phyloP scores from a whole-genome alignment of 352 stramenopile genomes.

The Globisporangium cylindrosporum region DNA sequence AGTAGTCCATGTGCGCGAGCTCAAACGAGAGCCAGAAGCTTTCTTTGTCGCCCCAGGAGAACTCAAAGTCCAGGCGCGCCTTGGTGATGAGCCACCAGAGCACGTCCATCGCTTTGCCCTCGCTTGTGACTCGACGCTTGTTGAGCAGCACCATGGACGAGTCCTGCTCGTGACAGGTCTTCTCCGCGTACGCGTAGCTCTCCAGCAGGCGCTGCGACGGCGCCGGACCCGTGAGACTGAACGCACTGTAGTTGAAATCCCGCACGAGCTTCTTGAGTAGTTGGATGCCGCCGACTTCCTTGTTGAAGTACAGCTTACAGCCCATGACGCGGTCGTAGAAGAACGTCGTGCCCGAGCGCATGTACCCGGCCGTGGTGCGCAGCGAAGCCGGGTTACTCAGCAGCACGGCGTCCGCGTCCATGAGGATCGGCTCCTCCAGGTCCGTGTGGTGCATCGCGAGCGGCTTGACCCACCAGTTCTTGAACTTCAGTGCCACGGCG shows the following conservation, averaged over 20 bases:
- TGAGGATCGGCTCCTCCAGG: conserved; percentile 39
- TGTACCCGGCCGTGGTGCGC: conserved; percentile 35
- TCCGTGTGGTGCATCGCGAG: conserved; percentile 51
- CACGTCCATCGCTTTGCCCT: conserved; percentile 28
- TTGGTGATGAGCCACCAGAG: conserved; percentile 39
- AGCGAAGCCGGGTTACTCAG: conserved; percentile 41
- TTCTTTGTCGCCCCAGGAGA: conserved; percentile 54
- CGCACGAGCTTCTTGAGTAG: conserved; percentile 38
- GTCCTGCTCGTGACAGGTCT: conserved; percentile 60
- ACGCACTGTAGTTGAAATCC: conserved; percentile 45
- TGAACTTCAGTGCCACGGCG: conserved; percentile 29
- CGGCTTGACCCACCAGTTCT: conserved; percentile 67
- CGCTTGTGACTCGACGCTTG: conserved; percentile 15
- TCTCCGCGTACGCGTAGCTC: conserved; percentile 38
- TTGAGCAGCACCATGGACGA: conserved; percentile 49
- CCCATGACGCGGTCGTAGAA: conserved; percentile 70
- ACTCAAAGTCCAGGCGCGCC: conserved; percentile 27
- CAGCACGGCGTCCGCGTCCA: conserved; percentile 57
- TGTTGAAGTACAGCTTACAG: conserved; percentile 50
- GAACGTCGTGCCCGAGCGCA: conserved; percentile 47
- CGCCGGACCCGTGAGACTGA: conserved; percentile 22
- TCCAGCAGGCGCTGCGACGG: conserved; percentile 41
- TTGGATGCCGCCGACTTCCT: conserved; percentile 23
- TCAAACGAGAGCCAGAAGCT: conserved; percentile 53
- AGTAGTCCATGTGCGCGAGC: conserved; percentile 42